Evolutionary conservation across 768 basidiomycete species (phyloP).

Genomic region (Serendipita vermifera): DNA sequence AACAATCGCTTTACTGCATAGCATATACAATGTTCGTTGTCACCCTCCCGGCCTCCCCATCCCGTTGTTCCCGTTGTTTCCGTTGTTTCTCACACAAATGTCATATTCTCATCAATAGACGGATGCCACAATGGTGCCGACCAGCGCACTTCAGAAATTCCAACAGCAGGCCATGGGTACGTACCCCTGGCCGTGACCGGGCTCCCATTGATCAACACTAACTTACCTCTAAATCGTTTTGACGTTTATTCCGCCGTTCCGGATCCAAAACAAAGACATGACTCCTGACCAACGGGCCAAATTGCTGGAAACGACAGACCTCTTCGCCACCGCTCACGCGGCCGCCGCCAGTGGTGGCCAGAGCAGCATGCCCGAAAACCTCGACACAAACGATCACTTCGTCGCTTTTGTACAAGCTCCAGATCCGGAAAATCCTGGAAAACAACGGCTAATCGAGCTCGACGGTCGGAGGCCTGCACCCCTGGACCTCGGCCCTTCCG

Average conservation of each 20-base stretch:
- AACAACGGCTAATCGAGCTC: constrained; percentile 57
- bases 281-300: constrained; percentile 62
- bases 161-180: constrained; percentile 49
- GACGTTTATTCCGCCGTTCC: background rate
- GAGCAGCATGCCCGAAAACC: constrained; percentile 39
- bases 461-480: constrained; percentile 72
- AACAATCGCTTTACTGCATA: constrained; percentile 75
- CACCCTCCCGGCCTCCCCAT: constrained; percentile 15
- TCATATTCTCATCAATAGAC: constrained; percentile 29
- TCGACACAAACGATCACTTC: constrained; percentile 72
- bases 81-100: background rate
- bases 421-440: constrained; percentile 20
- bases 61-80: background rate
- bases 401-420: constrained; percentile 73
- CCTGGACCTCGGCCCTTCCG: constrained; percentile 59
- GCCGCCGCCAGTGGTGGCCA: constrained; percentile 37
- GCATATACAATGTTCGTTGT: constrained; percentile 58
- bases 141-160: constrained; percentile 51
- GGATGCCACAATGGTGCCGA: constrained; percentile 40
- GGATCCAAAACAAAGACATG: constrained; percentile 33
- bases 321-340: constrained; percentile 68
- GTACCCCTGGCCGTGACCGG: constrained; percentile 8
- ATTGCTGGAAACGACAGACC: constrained; percentile 56
- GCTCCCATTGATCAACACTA: background rate
- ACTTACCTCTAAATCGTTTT: background rate